Evolutionary conservation across 306 rosid species (phyloP).

Genomic region (Begonia peltatifolia): DNA sequence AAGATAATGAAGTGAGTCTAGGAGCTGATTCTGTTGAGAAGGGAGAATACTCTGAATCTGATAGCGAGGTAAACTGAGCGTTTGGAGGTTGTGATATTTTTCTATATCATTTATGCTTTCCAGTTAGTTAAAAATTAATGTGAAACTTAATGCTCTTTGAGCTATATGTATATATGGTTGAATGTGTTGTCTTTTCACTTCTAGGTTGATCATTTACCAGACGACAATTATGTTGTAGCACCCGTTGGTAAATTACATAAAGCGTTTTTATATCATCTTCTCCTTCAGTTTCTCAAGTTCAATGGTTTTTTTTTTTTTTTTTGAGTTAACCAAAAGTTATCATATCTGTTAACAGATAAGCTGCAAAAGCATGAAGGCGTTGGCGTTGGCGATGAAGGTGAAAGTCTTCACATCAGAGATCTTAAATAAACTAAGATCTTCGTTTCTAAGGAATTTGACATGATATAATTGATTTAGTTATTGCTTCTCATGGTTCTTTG

Average conservation of each 20-base stretch:
- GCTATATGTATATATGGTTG: too few relatives aligned
- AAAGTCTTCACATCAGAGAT: not conserved
- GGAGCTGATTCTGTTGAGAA: constrained; percentile 33
- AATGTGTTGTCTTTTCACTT: constrained; percentile 1
- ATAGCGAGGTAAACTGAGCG: constrained; percentile 31
- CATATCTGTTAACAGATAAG: constrained; percentile 36
- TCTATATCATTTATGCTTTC: constrained; percentile 2
- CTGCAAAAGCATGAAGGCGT: constrained; percentile 35
- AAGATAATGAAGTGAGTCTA: constrained; percentile 32
- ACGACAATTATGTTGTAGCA: constrained; percentile 49
- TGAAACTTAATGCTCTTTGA: too few relatives aligned
- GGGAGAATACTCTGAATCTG: constrained; percentile 29
- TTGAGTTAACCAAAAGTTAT: constrained; percentile 4
- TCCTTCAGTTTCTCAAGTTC: constrained; percentile 3
- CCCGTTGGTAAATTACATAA: constrained; percentile 41
- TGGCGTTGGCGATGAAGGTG: constrained; percentile 61
- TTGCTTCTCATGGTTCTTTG: not conserved
- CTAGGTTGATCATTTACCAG: constrained; percentile 59
- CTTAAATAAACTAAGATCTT: constrained; percentile 1
- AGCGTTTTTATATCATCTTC: constrained; percentile 1
- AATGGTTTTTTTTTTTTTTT: constrained; percentile 6
- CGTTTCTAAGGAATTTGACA: not conserved
- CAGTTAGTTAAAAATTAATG: not conserved
- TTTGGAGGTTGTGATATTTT: not conserved
- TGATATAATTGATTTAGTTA: too few relatives aligned